Evolutionary conservation across 2,329 filamentous ascomycete genomes (phyloP).

Genomic region (Exserohilum rostratum): DNA sequence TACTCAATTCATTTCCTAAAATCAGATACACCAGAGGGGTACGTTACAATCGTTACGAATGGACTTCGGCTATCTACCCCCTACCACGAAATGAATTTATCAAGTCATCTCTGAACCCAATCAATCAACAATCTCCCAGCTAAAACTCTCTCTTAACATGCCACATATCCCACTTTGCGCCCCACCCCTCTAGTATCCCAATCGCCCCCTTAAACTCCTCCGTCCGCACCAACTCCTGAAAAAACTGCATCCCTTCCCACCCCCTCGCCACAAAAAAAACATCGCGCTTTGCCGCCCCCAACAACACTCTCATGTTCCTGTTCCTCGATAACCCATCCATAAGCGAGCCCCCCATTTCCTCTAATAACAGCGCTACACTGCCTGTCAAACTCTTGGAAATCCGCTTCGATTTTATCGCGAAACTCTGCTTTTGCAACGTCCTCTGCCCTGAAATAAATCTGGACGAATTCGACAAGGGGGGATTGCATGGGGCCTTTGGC

Average conservation of each 20-base stretch:
- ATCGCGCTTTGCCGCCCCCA: not conserved
- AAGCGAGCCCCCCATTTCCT: not conserved
- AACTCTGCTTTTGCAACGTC: not conserved
- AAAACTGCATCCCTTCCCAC: slow-evolving; percentile 11
- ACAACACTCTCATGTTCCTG: slow-evolving; percentile 5
- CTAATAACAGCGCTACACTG: not conserved
- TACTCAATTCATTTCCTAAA: too few relatives aligned
- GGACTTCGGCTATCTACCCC: too few relatives aligned
- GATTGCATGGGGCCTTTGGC: not conserved
- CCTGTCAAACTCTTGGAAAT: not conserved
- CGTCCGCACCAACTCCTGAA: not conserved
- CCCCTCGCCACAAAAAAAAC: slow-evolving; percentile 10
- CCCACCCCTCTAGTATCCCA: slow-evolving; percentile 1
- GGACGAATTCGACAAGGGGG: slow-evolving; percentile 8
- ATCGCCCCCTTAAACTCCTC: slow-evolving; percentile 5
- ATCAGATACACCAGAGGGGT: too few relatives aligned
- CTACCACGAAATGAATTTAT: too few relatives aligned
- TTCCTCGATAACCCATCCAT: slow-evolving; percentile 10
- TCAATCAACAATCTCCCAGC: too few relatives aligned
- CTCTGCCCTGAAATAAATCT: not conserved
- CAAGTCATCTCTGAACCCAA: too few relatives aligned
- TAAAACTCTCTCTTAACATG: slow-evolving; percentile 8
- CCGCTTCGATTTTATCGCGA: not conserved
- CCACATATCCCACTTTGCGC: slow-evolving; percentile 5
- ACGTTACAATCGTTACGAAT: too few relatives aligned